Evolutionary conservation across 2,329 filamentous ascomycete species (phyloP), one percentile per base, ranked within the genome.

Genomic region (Pseudopithomyces maydicus): DNA sequence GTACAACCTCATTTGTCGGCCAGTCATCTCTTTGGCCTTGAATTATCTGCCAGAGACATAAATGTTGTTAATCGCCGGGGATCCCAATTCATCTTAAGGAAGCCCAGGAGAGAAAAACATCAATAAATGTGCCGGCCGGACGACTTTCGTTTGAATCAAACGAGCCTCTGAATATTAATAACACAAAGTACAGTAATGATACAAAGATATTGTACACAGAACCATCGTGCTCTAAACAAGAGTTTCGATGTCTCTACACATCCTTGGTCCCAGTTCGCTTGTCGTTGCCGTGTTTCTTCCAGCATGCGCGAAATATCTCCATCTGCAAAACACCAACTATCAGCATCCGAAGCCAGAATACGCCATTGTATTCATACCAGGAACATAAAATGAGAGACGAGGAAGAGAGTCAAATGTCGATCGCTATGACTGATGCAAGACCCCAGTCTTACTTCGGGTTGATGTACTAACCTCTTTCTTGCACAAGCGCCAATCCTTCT

Each of bases 401-500:
- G 23, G 22, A 4, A 20, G 15, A 19, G 15, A 42, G 12, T 4
- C n/a, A 41, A 4, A 38, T 29, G 19, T n/a, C n/a, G 38, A n/a
- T 12, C 17, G n/a, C 32, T 17, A 38, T 26, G 11, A 35, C 36
- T 19, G 48, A 38, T 33, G 10, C 23, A 32, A 51, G n/a, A 45
- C 32, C 55, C 38, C 39, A 29, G 35, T 20, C 47, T 41, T 23
- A 49, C 49, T 22, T 45, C 43, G 23, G 35, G 35, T n/a, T 36
- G 35, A 41, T 41, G n/a, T 17, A 79, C 90, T 81, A 76, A 96
- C 94, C 86, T 98, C 94, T 64, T 87, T 83, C 72, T 90, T 90
- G 78, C 95, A 99, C 56, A 84, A 83, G 66, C 95, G 84, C 94
- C 95, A 99, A 74, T 99, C 95, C 75, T 93, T 97, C 83, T 93